Evolutionary conservation across 2,329 filamentous ascomycete species (phyloP).

Genomic region (Stagonosporopsis tanaceti): DNA sequence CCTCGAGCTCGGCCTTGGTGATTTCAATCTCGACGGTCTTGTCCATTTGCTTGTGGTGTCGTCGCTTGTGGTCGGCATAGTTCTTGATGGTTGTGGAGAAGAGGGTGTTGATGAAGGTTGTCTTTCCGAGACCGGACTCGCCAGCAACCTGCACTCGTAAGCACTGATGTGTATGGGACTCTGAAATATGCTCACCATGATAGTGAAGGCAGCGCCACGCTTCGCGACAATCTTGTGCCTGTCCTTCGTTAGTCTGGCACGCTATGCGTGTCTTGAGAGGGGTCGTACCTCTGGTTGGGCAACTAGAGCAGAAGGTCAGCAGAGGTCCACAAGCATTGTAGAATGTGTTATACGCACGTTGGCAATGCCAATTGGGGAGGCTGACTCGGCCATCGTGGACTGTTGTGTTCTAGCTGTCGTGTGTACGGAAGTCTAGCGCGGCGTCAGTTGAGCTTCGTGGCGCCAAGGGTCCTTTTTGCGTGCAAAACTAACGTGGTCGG

Average conservation of each 20-base stretch:
- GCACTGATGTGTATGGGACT: neutral
- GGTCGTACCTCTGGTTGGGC: conserved; percentile 71
- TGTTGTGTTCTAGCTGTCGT: conserved; percentile 30
- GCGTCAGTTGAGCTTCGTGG: conserved; percentile 27
- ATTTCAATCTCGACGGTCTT: conserved; percentile 99
- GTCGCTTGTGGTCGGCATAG: conserved; percentile 99
- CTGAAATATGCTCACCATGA: conserved; percentile 75
- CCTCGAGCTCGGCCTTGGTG: conserved; percentile 98
- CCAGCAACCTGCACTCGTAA: conserved; percentile 77
- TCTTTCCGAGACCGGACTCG: conserved; percentile 98
- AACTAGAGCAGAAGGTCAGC: conserved; percentile 59
- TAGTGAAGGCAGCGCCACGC: conserved; percentile 97
- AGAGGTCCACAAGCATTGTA: conserved; percentile 1
- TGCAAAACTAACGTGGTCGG: conserved; percentile 15
- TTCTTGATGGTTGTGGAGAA: conserved; percentile 99
- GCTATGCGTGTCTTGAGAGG: conserved; percentile 24
- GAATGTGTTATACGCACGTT: conserved; percentile 62
- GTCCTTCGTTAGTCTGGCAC: conserved; percentile 44
- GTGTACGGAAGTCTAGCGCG: conserved; percentile 30
- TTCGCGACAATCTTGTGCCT: conserved; percentile 78
- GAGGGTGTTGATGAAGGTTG: conserved; percentile 99
- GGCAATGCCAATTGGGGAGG: conserved; percentile 76
- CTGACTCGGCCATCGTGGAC: conserved; percentile 67
- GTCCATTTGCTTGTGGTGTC: conserved; percentile 99
- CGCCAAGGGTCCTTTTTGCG: neutral